Base-by-base conservation (phyloP, 306 rosid genomes). In the Cucurbita ficifolia region DNA sequence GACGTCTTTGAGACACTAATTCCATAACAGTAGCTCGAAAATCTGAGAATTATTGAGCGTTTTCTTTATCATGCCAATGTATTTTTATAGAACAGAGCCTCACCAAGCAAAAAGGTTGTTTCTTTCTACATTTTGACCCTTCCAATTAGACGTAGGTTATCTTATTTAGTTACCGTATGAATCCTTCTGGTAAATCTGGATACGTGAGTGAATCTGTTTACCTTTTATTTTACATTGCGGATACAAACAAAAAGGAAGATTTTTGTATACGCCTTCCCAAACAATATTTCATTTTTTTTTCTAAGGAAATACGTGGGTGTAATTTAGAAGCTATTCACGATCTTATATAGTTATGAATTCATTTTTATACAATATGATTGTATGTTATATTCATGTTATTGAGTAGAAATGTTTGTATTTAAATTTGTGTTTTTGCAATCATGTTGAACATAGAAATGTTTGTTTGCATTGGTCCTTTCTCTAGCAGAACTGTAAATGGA, bases 1-100 rank as follows among this genome's bases (percentile, higher is more conserved):
- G 21, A 29, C 35, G 53, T 72, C 63, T 76, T 35, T 86, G 80
- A 43, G 72, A 67, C 54, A 67, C 4, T 64, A 12, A 43, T 67
- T 42, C 1, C 53, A 5, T 19, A 65, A 29, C 12, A 65, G 54
- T 65, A 21, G 38, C 72, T 43, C 12, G 21, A 65, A 45, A 21
- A 65, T 53, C 54, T 65, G 70, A 83, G 72, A 73, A 50, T 14
- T 70, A 29, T 48, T 16, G 29, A 19, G 49, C 18, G 10, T 19
- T 70, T 70, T 50, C 10, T 10, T 69, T 46, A 22, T 38, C 56
- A n/a, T 12, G 10, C 22, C 10, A 67, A 43, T 65, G 24, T 18
- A 42, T 48, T 48, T 65, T 5, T 36, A 65, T 43, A 43, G 72
- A 21, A 40, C 21, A 42, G 52, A 67, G 53, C 72, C 16, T 21